phyloP scores from a whole-genome alignment of 1,284 basidiomycete genomes.

The Microbotryum saponariae region DNA sequence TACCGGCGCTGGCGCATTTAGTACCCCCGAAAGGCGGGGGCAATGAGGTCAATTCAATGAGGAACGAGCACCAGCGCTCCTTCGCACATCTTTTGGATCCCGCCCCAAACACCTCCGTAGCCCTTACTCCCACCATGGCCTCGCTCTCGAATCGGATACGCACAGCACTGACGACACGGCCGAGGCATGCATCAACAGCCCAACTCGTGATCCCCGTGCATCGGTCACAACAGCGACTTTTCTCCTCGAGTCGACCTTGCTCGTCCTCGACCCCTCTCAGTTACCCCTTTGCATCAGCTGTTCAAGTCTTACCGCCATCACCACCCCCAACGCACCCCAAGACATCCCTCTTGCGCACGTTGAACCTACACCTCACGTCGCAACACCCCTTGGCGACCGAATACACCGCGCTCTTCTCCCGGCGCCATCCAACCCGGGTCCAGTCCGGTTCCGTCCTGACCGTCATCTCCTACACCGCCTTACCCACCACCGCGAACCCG shows the following conservation, averaged over 20 bases:
- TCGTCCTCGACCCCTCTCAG: not conserved
- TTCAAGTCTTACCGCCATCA: conserved; percentile 1
- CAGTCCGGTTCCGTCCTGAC: conserved; percentile 71
- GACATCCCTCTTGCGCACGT: conserved; percentile 25
- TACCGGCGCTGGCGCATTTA: no score
- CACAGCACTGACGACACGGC: not conserved
- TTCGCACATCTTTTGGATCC: not conserved
- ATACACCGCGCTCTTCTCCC: conserved; percentile 50
- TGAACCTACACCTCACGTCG: conserved; percentile 28
- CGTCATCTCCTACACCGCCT: conserved; percentile 48
- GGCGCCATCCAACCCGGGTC: conserved; percentile 58
- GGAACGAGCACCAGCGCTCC: no score
- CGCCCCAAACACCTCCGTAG: no score
- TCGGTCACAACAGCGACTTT: not conserved
- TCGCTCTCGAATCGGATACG: not conserved
- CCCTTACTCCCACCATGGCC: no score
- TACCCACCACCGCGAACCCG: conserved; percentile 39
- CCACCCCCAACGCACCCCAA: not conserved
- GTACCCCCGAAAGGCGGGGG: no score
- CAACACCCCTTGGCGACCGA: conserved; percentile 11
- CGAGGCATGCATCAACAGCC: not conserved
- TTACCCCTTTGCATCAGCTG: conserved; percentile 24
- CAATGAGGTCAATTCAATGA: no score
- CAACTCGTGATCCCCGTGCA: not conserved
- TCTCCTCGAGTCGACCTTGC: no score